Base-by-base conservation (phyloP, 2,329 filamentous ascomycete genomes). In the Fusarium paranaense region DNA sequence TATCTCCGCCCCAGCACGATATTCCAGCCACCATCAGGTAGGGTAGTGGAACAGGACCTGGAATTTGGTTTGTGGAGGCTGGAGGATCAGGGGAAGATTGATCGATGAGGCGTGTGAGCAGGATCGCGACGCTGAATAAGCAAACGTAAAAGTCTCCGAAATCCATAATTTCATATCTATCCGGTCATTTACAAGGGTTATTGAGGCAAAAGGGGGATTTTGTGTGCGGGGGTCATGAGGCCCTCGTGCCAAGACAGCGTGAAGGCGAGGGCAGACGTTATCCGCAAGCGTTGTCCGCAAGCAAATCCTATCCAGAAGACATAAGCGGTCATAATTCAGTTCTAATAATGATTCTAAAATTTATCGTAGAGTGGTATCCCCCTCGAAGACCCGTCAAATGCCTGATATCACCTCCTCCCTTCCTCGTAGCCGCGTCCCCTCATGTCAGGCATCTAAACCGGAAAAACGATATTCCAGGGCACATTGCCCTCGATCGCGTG, bases 391-490 rank as follows among this genome's bases (percentile, higher is more conserved):
- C 11, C 6, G 18, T n/a, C 3, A 32, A 30, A 32, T 52, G 6
- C 18, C 18, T 32, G 47, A 32, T 52, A 52, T 32, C 18, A n/a
- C 11, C 13, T 2, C 13, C 8, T 20, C 50, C 22, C 14, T 35
- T 35, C 2, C 35, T 25, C 32, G 32, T 22, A 6, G 54, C 20
- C 20, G 54, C 20, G 54, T 37, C 22, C 33, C 32, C 32, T 25
- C 20, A 27, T 30, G n/a, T 57, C 33, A 58, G 32, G 32, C 54
- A 38, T 37, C 32, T 9, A 27, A 58, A 16, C 14, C 54, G 32
- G 66, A 62, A 25, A 60, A 60, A 32, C 16, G 27, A 38, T 42
- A 14, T 60, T 60, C 57, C 57, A 58, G 54, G 54, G 54, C 33
- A 58, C 54, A 25, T 25, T 58, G 33, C 54, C 54, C 54, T 58